Evolutionary conservation across 2,329 filamentous ascomycete species (phyloP).

Genomic region (Simplicillium sp.): DNA sequence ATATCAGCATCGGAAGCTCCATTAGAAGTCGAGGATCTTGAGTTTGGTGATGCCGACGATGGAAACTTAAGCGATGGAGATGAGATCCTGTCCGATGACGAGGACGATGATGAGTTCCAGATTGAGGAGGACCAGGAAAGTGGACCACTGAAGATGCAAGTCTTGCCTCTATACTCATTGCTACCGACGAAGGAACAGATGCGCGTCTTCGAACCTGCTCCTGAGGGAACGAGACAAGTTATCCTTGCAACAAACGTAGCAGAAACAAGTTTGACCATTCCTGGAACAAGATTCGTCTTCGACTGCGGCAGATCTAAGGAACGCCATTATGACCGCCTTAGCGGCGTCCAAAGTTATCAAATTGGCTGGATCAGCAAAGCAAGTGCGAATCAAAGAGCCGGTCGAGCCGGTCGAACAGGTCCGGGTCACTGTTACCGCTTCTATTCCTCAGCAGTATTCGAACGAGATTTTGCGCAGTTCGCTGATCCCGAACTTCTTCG

Average conservation of each 20-base stretch:
- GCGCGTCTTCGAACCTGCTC: constrained; percentile 76
- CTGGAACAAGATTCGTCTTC: constrained; percentile 90
- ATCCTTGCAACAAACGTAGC: constrained; percentile 94
- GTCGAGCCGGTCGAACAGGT: constrained; percentile 89
- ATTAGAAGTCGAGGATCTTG: constrained; percentile 77
- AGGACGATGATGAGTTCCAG: constrained; percentile 58
- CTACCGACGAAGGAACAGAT: constrained; percentile 86
- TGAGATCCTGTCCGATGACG: constrained; percentile 44
- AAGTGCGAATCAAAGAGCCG: constrained; percentile 81
- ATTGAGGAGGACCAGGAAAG: constrained; percentile 53
- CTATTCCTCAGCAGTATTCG: constrained; percentile 91
- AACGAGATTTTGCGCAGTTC: constrained; percentile 79
- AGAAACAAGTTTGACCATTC: constrained; percentile 94
- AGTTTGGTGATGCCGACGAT: constrained; percentile 65
- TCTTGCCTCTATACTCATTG: constrained; percentile 90
- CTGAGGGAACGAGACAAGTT: constrained; percentile 74
- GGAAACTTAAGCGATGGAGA: constrained; percentile 50
- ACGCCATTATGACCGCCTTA: constrained; percentile 76
- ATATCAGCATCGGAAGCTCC: constrained; percentile 70
- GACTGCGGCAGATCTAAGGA: constrained; percentile 91
- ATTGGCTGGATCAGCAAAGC: constrained; percentile 97
- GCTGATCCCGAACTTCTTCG: constrained; percentile 80
- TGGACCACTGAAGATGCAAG: constrained; percentile 65
- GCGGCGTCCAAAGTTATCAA: constrained; percentile 91
- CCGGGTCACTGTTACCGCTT: constrained; percentile 93